Evolutionary conservation across 176 grass and related monocot genomes (phyloP), one percentile per base, ranked within the genome.

Genomic region (Oryza coarctata): DNA sequence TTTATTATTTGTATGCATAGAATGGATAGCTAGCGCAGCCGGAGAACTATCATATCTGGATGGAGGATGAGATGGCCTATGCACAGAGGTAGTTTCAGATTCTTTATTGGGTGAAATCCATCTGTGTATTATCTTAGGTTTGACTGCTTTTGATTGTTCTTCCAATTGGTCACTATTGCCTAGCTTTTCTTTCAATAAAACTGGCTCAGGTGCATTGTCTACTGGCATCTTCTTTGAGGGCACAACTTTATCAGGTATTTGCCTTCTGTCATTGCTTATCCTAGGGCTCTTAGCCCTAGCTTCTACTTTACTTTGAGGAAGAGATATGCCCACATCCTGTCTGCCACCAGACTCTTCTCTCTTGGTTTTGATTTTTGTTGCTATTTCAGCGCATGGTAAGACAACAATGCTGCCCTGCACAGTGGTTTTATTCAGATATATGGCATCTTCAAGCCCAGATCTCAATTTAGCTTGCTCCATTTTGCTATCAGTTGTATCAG

Each of bases 41-140:
- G 92, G 95, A 60, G 92, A 90, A 83, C 92, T 95, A 14, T 82
- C 38, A 73, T 98, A 93, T 80, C 95, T 88, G 41, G 92, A 93
- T 86, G 95, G 93, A 82, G 93, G 95, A 65, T 95, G 93, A 66
- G 73, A 85, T 76, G 93, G 93, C 68, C 79, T 84, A 84, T 88
- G 67, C 71, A 91, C 84, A 86, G 90, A 86, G 41, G 44, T 76
- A 72, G 89, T 83, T 75, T 86, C 87, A 70, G 93, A 95, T 76
- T 88, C 89, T 80, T 90, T 93, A 29, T 86, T 91, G 73, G 89
- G 93, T 73, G 92, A 98, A 63, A 93, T 76, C 92, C 93, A 95
- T 82, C 93, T 86, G 18, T 32, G 62, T 76, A 91, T 80, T 80
- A 81, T 84, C 75, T 89, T 95, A 76, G 76, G 85, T 90, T 76